Evolutionary conservation across 2,329 filamentous ascomycete genomes (phyloP), one percentile per base, ranked within the genome.

Genomic region (Fusarium equiseti): DNA sequence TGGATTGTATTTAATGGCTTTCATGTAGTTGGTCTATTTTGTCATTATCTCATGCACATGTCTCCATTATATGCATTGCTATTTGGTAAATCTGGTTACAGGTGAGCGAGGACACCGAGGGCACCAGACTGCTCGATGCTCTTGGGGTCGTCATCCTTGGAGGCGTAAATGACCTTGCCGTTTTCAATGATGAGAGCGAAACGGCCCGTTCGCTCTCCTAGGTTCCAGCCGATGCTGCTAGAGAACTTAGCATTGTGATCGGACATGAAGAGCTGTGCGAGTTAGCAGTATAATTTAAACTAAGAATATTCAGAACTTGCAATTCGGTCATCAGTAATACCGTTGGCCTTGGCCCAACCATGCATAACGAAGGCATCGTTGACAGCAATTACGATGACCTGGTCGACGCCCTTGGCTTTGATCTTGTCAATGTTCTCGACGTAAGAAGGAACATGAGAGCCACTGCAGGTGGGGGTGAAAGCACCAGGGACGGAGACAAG

Each of bases 341-440:
- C 86, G 83, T 97, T 95, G 78, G 94, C 93, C 88, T 97, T 97
- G 83, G 90, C 91, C 93, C 93, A 96, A 58, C 92, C 93, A 76
- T 89, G 91, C 92, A 95, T 95, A 81, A 97, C 94, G 79, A 87
- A 97, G 71, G 90, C 85, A 82, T 97, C 94, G 83, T 97, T 97
- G 85, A 85, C 91, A 65, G 93, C 92, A 77, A 97, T 91, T 78
- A 96, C 89, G 73, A 93, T 88, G 76, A 97, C 89, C 70, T 91
- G 82, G 81, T 97, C 94, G 73, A 97, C 92, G 76, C 92, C 93
- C 87, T 95, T 95, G 78, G 84, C 84, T 84, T 90, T 90, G 81
- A 97, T 86, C 78, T 91, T 85, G 56, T 88, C 84, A 73, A 91
- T 83, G 80, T 93, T 91, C 81, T 88, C 82, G 75, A 95, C 88